A percentile compares a stretch with the other conserved stretches of the same genome.
Conservation (phyloP, 768 basidiomycete species). For the Pluteus cervinus region DNA sequence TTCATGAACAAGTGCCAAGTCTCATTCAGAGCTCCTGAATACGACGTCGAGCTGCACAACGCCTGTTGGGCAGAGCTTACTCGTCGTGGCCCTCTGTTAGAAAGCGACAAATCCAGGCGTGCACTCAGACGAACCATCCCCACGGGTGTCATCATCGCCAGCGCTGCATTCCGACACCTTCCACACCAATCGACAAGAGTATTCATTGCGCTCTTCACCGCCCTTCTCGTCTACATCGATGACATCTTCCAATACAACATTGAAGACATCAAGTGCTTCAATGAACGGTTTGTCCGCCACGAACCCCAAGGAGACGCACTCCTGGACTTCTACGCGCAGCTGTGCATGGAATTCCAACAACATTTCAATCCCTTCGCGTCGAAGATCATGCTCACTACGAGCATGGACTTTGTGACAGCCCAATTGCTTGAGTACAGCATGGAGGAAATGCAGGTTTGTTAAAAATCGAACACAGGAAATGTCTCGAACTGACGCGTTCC, state of each 20-base stretch:
- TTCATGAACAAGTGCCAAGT: conserved; percentile 1
- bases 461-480: too few species aligned
- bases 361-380: conserved; percentile 22
- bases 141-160: conserved; percentile 22
- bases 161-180: conserved; percentile 23
- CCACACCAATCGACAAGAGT: conserved; percentile 19
- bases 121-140: conserved; percentile 23
- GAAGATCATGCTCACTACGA: conserved; percentile 29
- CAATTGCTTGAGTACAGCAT: conserved; percentile 11
- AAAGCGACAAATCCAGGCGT: conserved; percentile 9
- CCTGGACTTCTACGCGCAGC: conserved; percentile 25
- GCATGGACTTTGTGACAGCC: conserved; percentile 27
- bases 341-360: conserved; percentile 21
- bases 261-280: conserved; percentile 25
- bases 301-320: conserved; percentile 21
- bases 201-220: conserved; percentile 33
- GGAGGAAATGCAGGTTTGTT: background rate
- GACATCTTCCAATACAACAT: conserved; percentile 22
- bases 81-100: conserved; percentile 17
- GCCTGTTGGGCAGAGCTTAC: conserved; percentile 16
- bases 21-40: background rate
- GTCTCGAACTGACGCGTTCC: background rate
- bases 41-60: conserved; percentile 6
- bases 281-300: conserved; percentile 19
- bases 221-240: conserved; percentile 30